Base-by-base conservation (phyloP, 2,329 filamentous ascomycete species). In the Aspergillus sclerotialis region DNA sequence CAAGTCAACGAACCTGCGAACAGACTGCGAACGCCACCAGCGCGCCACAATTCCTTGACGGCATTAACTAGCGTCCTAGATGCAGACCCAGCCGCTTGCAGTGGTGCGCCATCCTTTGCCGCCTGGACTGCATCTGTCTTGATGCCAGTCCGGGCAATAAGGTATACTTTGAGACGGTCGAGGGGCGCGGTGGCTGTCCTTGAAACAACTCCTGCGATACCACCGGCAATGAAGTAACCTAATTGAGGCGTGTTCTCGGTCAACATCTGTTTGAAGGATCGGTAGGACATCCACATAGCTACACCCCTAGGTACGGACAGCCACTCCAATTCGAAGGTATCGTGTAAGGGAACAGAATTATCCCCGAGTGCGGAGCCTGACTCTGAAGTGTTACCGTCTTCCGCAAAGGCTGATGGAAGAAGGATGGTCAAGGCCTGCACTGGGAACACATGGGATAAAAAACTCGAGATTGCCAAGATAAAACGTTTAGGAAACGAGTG, bases 201-300 rank as follows among this genome's bases (percentile, higher is more conserved):
- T 58, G 90, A 96, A 53, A 95, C 82, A 61, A 88, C 90, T 60
- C 92, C 92, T 60, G 90, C 88, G 59, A 94, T 73, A 63, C 88
- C 92, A 72, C 92, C 92, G 61, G 92, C 92, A 68, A 94, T 67
- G 66, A 96, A 98, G 69, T 96, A 98, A 75, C 92, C 92, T 94
- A 64, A 48, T 59, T 65, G 55, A 50, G 62, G 63, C 58, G 58
- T 61, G 50, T 59, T 63, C 46, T 62, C 62, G 50, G 63, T 65
- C 60, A 65, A 65, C 60, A 61, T 62, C 47, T 55, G 56, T 61
- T 60, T 55, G 63, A 58, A 58, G 58, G 57, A 64, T 53, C 59
- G 58, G 40, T 56, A 49, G 42, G 54, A 63, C 57, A 66, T 56
- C 61, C 60, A 63, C 52, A 65, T 58, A 51, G 60, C 60, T 53